phyloP scores from a whole-genome alignment of 2,329 filamentous ascomycete genomes.

The Anthostomella pinea region DNA sequence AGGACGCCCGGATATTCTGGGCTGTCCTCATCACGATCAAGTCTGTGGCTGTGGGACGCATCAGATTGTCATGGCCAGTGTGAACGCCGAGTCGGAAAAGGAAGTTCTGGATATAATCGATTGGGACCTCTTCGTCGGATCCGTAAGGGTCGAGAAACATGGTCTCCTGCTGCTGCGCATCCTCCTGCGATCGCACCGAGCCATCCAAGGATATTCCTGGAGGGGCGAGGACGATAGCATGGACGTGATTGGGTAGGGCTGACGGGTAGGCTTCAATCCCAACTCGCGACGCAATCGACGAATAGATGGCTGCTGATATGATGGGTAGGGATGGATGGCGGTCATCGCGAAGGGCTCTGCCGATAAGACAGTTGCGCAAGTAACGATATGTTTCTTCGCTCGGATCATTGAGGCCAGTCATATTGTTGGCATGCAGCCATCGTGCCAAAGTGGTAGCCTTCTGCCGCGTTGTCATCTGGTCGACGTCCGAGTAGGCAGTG shows the following conservation, averaged over 20 bases:
- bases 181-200: constrained; percentile 33
- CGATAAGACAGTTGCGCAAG: constrained; percentile 84
- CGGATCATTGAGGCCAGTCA: constrained; percentile 67
- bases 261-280: constrained; percentile 76
- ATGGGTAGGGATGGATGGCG: constrained; percentile 80
- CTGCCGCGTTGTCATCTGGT: constrained; percentile 57
- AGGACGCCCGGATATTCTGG: constrained; percentile 78
- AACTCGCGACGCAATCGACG: constrained; percentile 70
- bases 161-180: constrained; percentile 42
- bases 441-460: constrained; percentile 66
- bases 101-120: constrained; percentile 55
- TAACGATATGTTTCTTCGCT: constrained; percentile 66
- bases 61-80: constrained; percentile 46
- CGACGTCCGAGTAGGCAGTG: constrained; percentile 49
- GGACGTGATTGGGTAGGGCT: constrained; percentile 80
- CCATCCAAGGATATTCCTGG: constrained; percentile 60
- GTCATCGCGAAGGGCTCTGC: constrained; percentile 69
- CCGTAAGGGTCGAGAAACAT: constrained; percentile 88
- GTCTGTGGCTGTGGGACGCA: constrained; percentile 61
- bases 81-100: constrained; percentile 51
- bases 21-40: constrained; percentile 73
- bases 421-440: constrained; percentile 66
- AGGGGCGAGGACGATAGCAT: constrained; percentile 69
- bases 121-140: constrained; percentile 62
- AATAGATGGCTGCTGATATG: constrained; percentile 84